phyloP scores from a whole-genome alignment of 2,329 filamentous ascomycete species.

The Nemania diffusa region DNA sequence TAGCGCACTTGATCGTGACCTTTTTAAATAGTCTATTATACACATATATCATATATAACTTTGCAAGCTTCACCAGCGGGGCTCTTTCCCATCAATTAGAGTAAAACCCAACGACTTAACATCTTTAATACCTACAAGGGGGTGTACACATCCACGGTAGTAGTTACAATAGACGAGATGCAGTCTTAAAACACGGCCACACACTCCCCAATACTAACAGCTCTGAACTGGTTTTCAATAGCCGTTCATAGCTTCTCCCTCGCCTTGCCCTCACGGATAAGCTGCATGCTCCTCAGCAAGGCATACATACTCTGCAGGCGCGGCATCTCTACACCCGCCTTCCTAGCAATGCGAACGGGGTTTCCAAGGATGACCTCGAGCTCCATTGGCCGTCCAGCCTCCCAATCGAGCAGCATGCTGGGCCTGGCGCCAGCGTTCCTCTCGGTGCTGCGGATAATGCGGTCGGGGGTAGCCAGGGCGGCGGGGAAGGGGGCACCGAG shows the following conservation, averaged over 20 bases:
- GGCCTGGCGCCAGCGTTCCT: slow-evolving; percentile 72
- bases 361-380: slow-evolving; percentile 79
- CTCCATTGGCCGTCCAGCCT: slow-evolving; percentile 72
- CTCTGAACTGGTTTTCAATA: background rate
- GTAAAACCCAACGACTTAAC: background rate
- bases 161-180: background rate
- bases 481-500: slow-evolving; percentile 69
- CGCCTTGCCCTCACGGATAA: slow-evolving; percentile 56
- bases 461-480: slow-evolving; percentile 70
- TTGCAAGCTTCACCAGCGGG: background rate
- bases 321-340: slow-evolving; percentile 71
- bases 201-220: background rate
- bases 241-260: slow-evolving; percentile 52
- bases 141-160: background rate
- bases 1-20: background rate
- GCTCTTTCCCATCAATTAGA: background rate
- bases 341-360: slow-evolving; percentile 72
- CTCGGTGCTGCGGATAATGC: slow-evolving; percentile 70
- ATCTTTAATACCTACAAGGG: background rate
- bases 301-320: slow-evolving; percentile 75
- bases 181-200: background rate
- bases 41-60: background rate
- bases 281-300: slow-evolving; percentile 70
- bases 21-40: background rate
- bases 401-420: slow-evolving; percentile 78